Conservation (phyloP, 2,329 filamentous ascomycete genomes). For the Talaromyces sp. region DNA sequence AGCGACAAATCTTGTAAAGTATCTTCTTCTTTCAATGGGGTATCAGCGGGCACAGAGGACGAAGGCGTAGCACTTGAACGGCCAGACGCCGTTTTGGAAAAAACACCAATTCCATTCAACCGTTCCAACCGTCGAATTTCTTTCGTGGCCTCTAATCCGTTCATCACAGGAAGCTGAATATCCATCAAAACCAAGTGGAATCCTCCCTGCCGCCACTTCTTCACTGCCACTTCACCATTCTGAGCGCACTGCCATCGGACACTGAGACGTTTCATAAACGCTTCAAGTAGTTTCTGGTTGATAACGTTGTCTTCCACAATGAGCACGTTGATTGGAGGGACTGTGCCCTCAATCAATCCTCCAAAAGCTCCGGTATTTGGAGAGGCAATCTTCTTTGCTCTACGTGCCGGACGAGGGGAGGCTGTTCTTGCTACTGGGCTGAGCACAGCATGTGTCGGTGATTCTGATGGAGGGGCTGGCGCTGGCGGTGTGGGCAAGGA, state of each 20-base stretch:
- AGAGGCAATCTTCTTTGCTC: slow-evolving; percentile 38
- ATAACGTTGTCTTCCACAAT: slow-evolving; percentile 99
- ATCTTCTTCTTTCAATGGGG: slow-evolving; percentile 38
- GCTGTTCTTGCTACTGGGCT: slow-evolving; percentile 43
- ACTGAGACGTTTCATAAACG: slow-evolving; percentile 92
- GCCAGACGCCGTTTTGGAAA: slow-evolving; percentile 66
- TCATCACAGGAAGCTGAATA: slow-evolving; percentile 96
- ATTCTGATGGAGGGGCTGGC: slow-evolving; percentile 35
- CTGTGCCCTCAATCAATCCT: slow-evolving; percentile 72
- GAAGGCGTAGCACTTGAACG: slow-evolving; percentile 43
- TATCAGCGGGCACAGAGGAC: slow-evolving; percentile 24
- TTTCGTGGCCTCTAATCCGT: slow-evolving; percentile 87
- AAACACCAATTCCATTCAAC: slow-evolving; percentile 89
- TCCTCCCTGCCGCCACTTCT: slow-evolving; percentile 87
- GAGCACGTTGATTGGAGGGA: slow-evolving; percentile 93
- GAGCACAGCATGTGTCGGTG: slow-evolving; percentile 36
- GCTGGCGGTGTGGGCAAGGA: slow-evolving; percentile 36
- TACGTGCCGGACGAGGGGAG: slow-evolving; percentile 48
- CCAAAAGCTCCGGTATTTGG: slow-evolving; percentile 47
- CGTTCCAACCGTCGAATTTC: slow-evolving; percentile 89
- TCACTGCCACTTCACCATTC: slow-evolving; percentile 89
- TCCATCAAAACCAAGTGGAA: slow-evolving; percentile 98
- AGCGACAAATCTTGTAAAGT: slow-evolving; percentile 46
- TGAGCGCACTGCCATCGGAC: slow-evolving; percentile 97
- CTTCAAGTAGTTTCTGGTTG: slow-evolving; percentile 88